Conservation (phyloP, 768 basidiomycete species). For the Boletus speciosus region DNA sequence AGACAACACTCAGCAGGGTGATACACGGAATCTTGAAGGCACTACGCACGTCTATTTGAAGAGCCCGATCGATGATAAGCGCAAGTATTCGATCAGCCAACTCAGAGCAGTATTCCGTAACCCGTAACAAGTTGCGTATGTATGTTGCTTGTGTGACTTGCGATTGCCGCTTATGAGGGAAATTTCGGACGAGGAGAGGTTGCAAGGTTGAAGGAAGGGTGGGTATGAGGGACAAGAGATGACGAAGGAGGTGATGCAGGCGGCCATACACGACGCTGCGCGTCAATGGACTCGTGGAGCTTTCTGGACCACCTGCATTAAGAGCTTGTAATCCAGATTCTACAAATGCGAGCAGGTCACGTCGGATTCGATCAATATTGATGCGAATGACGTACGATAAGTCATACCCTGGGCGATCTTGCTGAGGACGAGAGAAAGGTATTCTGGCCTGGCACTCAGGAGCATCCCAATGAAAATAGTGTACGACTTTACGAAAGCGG, state of each 20-base stretch:
- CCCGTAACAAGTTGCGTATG: slow-evolving; percentile 80
- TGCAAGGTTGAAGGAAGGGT: slow-evolving; percentile 85
- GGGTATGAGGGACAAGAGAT: slow-evolving; percentile 86
- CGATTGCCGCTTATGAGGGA: slow-evolving; percentile 91
- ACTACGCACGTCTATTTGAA: slow-evolving; percentile 86
- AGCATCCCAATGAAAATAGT: slow-evolving; percentile 88
- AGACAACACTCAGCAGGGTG: neutral
- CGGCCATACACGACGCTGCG: slow-evolving; percentile 83
- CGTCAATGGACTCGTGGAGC: slow-evolving; percentile 69
- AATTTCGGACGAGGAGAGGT: slow-evolving; percentile 78
- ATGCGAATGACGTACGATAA: slow-evolving; percentile 60
- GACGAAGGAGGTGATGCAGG: slow-evolving; percentile 78
- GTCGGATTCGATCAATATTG: neutral
- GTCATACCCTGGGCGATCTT: slow-evolving; percentile 86
- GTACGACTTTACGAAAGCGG: slow-evolving; percentile 81
- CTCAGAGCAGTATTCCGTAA: slow-evolving; percentile 87
- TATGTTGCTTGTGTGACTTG: slow-evolving; percentile 80
- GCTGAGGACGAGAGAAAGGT: slow-evolving; percentile 76
- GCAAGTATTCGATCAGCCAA: slow-evolving; percentile 79
- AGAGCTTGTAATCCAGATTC: slow-evolving; percentile 72
- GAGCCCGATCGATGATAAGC: slow-evolving; percentile 87
- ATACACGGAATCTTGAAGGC: neutral
- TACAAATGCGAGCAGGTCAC: slow-evolving; percentile 28
- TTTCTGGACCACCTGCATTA: slow-evolving; percentile 53
- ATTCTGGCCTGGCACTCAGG: slow-evolving; percentile 88